Base-by-base conservation (phyloP, 2,329 filamentous ascomycete species). In the Colletotrichum aenigma region DNA sequence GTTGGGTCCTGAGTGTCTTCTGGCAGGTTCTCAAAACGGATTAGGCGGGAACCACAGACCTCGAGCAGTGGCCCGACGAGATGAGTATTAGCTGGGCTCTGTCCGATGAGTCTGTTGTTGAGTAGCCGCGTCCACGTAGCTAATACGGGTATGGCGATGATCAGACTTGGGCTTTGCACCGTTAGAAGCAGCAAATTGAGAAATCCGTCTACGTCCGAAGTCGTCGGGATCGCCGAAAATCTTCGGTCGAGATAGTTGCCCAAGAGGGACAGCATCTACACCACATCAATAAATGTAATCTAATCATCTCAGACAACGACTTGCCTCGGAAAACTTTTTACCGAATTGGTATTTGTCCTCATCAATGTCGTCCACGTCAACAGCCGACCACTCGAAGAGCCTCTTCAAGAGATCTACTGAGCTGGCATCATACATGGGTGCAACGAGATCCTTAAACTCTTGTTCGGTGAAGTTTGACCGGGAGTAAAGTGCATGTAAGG, bases 291-390 rank as follows among this genome's bases (percentile, higher is more conserved):
- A 30, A 13, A 58, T 26, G 12, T 60, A n/a, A 16, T 38, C 15
- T 4, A 6, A n/a, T 26, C 21, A n/a, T n/a, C 12, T 21, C 24
- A 9, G 13, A 30, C 21, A 62, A 28, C 4, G 16, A 79, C 86
- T 78, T 89, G 96, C 94, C 91, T 99, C 97, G 2, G 96, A 96
- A 62, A 98, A 91, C 84, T 98, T 98, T 87, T 98, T 98, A 55
- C 95, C 93, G 79, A 98, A 92, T 71, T 95, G 92, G 83, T 99
- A 98, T 82, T 96, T 97, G 81, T 96, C 93, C 81, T 98, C 95
- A 78, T 98, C 95, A 74, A 98, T 92, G 79, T 98, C 94, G 75
- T 95, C 91, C 4, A 95, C 91, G 78, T 96, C 94, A 58, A 96
- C 93, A 13, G 92, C 85, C 6, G 95, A 95, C 94, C 95, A 97